A percentile compares a stretch with the other conserved stretches of the same genome.
Conservation (phyloP, 192 early-diverging fungal species). For the Coemansia sp. region DNA sequence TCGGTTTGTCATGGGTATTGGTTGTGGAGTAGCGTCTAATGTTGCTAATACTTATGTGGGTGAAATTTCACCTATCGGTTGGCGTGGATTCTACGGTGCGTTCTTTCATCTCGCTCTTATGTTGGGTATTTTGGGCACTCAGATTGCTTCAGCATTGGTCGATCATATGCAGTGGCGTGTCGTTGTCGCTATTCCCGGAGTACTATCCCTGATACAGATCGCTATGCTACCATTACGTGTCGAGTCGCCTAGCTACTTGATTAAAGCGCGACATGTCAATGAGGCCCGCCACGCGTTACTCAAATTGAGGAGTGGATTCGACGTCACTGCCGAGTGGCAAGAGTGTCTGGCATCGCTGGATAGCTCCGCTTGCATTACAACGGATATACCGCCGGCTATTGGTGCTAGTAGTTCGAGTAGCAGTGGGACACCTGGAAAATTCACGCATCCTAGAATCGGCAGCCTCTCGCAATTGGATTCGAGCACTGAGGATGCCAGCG, state of each 20-base stretch:
- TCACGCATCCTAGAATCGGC: background rate
- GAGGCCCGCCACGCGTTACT: constrained; percentile 67
- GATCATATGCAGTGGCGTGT: constrained; percentile 67
- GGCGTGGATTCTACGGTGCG: constrained; percentile 70
- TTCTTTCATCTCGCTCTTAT: constrained; percentile 75
- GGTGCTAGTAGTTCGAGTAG: background rate
- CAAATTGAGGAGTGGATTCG: constrained; percentile 59
- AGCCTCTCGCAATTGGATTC: background rate
- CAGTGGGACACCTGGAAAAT: background rate
- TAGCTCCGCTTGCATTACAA: background rate
- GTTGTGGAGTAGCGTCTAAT: constrained; percentile 64
- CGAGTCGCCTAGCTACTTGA: constrained; percentile 71
- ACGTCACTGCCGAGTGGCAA: constrained; percentile 64
- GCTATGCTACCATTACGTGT: constrained; percentile 63
- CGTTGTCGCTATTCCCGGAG: constrained; percentile 61
- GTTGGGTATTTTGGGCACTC: constrained; percentile 71
- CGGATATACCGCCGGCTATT: background rate
- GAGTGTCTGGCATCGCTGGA: constrained; percentile 53
- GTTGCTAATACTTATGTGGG: constrained; percentile 68
- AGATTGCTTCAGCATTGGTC: constrained; percentile 61
- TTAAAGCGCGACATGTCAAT: constrained; percentile 58
- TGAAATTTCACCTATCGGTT: constrained; percentile 69
- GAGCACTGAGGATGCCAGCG: constrained; percentile 8
- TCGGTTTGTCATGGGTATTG: constrained; percentile 71
- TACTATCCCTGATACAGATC: constrained; percentile 65